Evolutionary conservation across 2,329 filamentous ascomycete species (phyloP).

Genomic region (Aureobasidium vineae): DNA sequence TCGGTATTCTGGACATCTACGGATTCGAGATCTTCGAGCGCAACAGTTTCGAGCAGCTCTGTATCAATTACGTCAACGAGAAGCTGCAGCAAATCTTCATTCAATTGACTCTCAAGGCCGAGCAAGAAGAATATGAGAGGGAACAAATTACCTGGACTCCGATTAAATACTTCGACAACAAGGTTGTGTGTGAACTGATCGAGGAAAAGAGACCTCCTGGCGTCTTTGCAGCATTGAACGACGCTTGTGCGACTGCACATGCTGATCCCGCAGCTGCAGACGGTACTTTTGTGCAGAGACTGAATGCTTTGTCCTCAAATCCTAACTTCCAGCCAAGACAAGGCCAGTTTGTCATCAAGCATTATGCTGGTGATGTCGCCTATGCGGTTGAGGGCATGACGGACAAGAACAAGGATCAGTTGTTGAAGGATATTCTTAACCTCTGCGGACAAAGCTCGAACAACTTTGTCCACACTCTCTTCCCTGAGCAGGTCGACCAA

Average conservation of each 20-base stretch:
- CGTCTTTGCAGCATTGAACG: conserved; percentile 93
- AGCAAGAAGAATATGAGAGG: conserved; percentile 94
- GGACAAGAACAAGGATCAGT: conserved; percentile 98
- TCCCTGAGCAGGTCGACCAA: conserved; percentile 90
- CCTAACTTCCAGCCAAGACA: conserved; percentile 88
- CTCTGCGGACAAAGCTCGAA: conserved; percentile 83
- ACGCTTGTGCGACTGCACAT: conserved; percentile 97
- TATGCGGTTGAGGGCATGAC: conserved; percentile 97
- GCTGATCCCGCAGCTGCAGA: conserved; percentile 93
- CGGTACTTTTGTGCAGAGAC: conserved; percentile 88
- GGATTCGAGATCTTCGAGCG: conserved; percentile 99
- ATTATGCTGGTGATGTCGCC: conserved; percentile 95
- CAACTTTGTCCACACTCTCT: conserved; percentile 79
- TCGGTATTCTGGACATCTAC: conserved; percentile 98
- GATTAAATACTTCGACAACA: conserved; percentile 99
- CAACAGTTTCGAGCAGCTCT: conserved; percentile 98
- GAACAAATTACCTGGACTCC: conserved; percentile 99
- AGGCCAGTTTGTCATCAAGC: conserved; percentile 97
- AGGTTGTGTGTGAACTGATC: conserved; percentile 95
- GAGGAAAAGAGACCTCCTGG: conserved; percentile 87
- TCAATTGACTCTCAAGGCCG: conserved; percentile 90
- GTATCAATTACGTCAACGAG: conserved; percentile 99
- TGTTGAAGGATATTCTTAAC: conserved; percentile 89
- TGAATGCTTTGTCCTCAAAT: conserved; percentile 84
- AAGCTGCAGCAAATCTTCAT: conserved; percentile 99